Evolutionary conservation across 768 basidiomycete genomes (phyloP), one percentile per base, ranked within the genome.

Genomic region (Hygrophoropsis aurantiaca): DNA sequence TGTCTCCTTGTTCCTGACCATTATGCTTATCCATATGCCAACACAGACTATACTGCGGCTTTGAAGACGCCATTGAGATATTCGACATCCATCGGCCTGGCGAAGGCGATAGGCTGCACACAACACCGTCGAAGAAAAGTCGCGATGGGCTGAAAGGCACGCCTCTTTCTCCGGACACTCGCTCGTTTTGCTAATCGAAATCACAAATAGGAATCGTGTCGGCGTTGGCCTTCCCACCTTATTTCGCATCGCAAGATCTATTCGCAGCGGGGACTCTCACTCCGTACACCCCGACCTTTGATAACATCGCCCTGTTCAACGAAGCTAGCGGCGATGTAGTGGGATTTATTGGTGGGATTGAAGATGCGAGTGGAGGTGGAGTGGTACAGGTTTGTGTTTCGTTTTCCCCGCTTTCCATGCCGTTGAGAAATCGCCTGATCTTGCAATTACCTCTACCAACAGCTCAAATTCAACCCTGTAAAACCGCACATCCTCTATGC

Each of bases 131-230:
- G 0, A 84, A 84, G 62, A 90, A 87, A 61, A 87, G 83, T 50
- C 85, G 82, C 55, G 84, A 89, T 42, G 94, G 94, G 0, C 73
- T 97, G 37, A 95, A 93, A 77, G 94, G 94, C 86, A 50, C 27
- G 51, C 27, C 38, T 45, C 8, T 48, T 26, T 5, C 5, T 27
- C 20, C 38, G 11, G 24, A 37, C n/a, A 33, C n/a, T 44, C 11
- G 20, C 8, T 15, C 3, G 11, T 13, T 19, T 3, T 40, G 5
- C 6, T 13, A 13, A 7, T 30, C 27, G 27, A 6, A 13, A 13
- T 30, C 7, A 8, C 32, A n/a, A 24, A 45, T 42, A 92, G 93
- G 94, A 1, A 90, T 97, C 50, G 77, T 97, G 35, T 93, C 94
- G 4, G 70, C 91, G 1, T 67, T 98, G 4, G 81, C 89, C 0